Conservation (phyloP, 1,284 basidiomycete species). For the Cerrena zonata region DNA sequence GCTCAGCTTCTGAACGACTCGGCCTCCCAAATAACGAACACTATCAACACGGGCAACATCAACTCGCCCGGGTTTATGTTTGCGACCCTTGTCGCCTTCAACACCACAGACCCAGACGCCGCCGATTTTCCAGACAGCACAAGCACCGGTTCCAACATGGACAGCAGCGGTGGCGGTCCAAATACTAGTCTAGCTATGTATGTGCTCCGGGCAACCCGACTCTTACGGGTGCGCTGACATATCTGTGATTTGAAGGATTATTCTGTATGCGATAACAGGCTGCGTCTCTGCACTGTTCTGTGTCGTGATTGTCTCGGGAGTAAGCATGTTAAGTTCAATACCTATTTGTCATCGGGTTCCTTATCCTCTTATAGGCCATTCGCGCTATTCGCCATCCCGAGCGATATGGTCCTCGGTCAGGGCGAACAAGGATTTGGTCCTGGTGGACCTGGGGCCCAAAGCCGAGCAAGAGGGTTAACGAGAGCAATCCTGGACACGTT, state of each 20-base stretch:
- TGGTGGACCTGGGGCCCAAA: constrained; percentile 39
- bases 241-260: constrained; percentile 51
- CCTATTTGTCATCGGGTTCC: constrained; percentile 8
- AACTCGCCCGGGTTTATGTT: constrained; percentile 55
- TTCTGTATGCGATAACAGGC: constrained; percentile 82
- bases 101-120: constrained; percentile 42
- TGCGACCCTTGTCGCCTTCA: constrained; percentile 62
- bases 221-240: constrained; percentile 1
- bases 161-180: constrained; percentile 19
- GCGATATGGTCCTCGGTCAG: constrained; percentile 72
- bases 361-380: constrained; percentile 49
- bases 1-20: constrained; percentile 53
- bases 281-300: constrained; percentile 78
- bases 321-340: constrained; percentile 37
- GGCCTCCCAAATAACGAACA: constrained; percentile 42
- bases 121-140: constrained; percentile 14
- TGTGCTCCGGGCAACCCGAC: constrained; percentile 15
- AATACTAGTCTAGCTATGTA: constrained; percentile 74
- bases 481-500: constrained; percentile 91
- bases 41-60: constrained; percentile 38
- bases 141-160: constrained; percentile 11
- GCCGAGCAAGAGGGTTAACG: constrained; percentile 73
- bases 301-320: constrained; percentile 76
- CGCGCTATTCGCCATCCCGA: constrained; percentile 85
- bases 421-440: constrained; percentile 35